phyloP scores from a whole-genome alignment of 352 stramenopile genomes.

The Phytopythium helicoides region DNA sequence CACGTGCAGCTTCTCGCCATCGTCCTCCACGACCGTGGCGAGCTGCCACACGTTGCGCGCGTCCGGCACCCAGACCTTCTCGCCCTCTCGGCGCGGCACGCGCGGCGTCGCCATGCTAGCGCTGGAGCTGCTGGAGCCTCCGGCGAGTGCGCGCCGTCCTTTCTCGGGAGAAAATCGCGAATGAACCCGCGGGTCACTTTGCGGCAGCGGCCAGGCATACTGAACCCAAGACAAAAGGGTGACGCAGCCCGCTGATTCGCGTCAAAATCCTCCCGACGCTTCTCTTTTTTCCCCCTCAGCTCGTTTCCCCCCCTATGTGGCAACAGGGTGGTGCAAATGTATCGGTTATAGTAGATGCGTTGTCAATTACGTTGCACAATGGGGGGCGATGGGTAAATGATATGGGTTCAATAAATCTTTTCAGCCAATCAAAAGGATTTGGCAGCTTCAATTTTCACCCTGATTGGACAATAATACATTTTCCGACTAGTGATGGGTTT shows the following conservation, averaged over 20 bases:
- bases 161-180: conserved; percentile 4
- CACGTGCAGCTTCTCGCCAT: conserved; percentile 83
- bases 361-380: conserved; percentile 1
- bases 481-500: background rate
- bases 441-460: background rate
- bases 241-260: background rate
- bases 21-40: conserved; percentile 82
- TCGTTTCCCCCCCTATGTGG: background rate
- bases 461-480: conserved; percentile 1
- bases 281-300: conserved; percentile 2
- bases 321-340: background rate
- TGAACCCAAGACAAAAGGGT: too few relatives aligned
- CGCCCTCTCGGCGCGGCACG: conserved; percentile 63
- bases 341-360: too few relatives aligned
- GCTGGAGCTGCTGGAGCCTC: background rate
- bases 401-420: conserved; percentile 5
- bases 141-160: background rate
- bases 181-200: too few relatives aligned
- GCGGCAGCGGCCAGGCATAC: too few relatives aligned
- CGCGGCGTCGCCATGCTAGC: conserved; percentile 33
- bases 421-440: background rate
- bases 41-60: conserved; percentile 86
- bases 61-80: conserved; percentile 88
- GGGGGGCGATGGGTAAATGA: background rate
- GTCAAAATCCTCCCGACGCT: too few relatives aligned